Evolutionary conservation across 2,329 filamentous ascomycete species (phyloP).

Genomic region (Nothopassalora personata): DNA sequence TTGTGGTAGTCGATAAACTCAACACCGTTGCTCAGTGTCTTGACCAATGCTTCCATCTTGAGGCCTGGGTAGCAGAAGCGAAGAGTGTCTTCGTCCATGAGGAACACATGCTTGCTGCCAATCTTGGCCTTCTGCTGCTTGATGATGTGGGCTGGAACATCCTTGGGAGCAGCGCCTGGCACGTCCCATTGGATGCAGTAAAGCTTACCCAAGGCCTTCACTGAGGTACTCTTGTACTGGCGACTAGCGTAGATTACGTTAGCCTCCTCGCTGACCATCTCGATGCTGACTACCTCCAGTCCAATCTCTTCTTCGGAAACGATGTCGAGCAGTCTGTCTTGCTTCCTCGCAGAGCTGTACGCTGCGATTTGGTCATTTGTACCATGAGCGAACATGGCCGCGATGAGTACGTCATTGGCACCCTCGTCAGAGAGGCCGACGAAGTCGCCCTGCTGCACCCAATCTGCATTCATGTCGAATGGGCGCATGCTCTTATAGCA

Average conservation of each 20-base stretch:
- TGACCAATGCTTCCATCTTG: slow-evolving; percentile 39
- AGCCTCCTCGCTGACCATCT: slow-evolving; percentile 41
- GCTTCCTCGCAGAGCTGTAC: slow-evolving; percentile 6
- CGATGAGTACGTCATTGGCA: slow-evolving; percentile 47
- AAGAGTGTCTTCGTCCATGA: slow-evolving; percentile 61
- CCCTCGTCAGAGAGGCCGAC: slow-evolving; percentile 40
- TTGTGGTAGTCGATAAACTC: slow-evolving; percentile 36
- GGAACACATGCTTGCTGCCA: slow-evolving; percentile 52
- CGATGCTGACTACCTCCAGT: slow-evolving; percentile 56
- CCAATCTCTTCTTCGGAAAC: slow-evolving; percentile 49
- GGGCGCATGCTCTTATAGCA: slow-evolving; percentile 32
- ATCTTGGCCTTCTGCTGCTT: slow-evolving; percentile 33
- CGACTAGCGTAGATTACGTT: slow-evolving; percentile 46
- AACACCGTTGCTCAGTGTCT: slow-evolving; percentile 27
- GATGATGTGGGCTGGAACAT: slow-evolving; percentile 21
- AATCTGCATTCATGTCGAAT: slow-evolving; percentile 22
- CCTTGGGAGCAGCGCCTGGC: slow-evolving; percentile 30
- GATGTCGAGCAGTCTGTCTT: slow-evolving; percentile 33
- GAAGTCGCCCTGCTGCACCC: slow-evolving; percentile 19
- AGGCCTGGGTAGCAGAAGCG: slow-evolving; percentile 55
- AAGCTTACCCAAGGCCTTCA: slow-evolving; percentile 51
- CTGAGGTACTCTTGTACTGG: slow-evolving; percentile 35
- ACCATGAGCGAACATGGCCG: slow-evolving; percentile 47
- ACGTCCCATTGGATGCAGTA: slow-evolving; percentile 47
- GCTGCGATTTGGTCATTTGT: slow-evolving; percentile 26